Evolutionary conservation across 176 grass and related monocot genomes (phyloP), one percentile per base, ranked within the genome.

Genomic region (Themeda triandra): DNA sequence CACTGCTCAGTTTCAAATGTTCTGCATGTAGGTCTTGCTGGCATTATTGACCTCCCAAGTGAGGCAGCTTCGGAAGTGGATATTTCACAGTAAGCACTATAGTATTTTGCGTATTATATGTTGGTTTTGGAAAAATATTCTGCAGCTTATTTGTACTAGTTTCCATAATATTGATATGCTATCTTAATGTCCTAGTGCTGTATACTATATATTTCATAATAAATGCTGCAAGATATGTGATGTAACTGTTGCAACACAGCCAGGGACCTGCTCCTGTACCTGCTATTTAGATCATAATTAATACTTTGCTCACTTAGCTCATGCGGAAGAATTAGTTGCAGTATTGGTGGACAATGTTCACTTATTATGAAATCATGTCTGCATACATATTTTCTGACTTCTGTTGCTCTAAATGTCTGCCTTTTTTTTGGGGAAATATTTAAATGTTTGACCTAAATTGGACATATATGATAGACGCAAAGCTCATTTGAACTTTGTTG

Each of bases 81-180:
- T 74, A 90, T 90, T 87, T 87, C 84, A 60, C 75, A 80, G 84
- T 90, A 90, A 80, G 84, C 56, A 83, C 58, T 79, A 63, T 9
- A 41, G 10, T 51, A 87, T 83, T 79, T 83, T 66, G 27, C 25
- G 1, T 27, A 48, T 53, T 28, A 30, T 37, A 62, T 13, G 39
- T 49, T 40, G 82, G 21, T 76, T 80, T 44, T 71, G 28, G 28
- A 64, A 63, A 8, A 46, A 44, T 12, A 25, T n/a, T 32, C 6
- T 67, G 19, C 64, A 68, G 7, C 28, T 31, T 67, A 35, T 81
- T 23, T 68, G 5, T 23, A 71, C 13, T 31, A 63, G 40, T 78
- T 65, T 82, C 17, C 42, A 62, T 10, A n/a, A 64, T 71, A n/a
- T 29, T 63, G 17, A 64, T 30, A 64, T 64, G 27, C 48, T 69